Base-by-base conservation (phyloP, 768 basidiomycete genomes). In the Pleurotus djamor region DNA sequence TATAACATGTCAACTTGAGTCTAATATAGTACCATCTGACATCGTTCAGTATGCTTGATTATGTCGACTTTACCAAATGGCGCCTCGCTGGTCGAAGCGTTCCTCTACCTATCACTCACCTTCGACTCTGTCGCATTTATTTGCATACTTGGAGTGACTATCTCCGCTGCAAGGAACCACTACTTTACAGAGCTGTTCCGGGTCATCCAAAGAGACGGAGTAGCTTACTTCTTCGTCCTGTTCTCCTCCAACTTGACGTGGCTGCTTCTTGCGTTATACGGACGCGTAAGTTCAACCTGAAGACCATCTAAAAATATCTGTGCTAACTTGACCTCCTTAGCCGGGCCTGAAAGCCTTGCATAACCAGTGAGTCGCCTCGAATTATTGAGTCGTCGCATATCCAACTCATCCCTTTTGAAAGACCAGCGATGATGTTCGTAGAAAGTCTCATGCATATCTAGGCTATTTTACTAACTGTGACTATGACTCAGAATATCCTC, bases 241-340 rank as follows among this genome's bases (percentile, higher is more conserved):
- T 66, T 66, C 17, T 65, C 66, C 0, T 65, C 64, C 7, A 66
- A 66, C 41, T 59, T 65, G 33, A 51, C 63, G 2, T 66, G 66
- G 66, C 60, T 65, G 14, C 57, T 65, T 1, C 59, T 64, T 12
- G 16, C 61, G 0, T 47, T 66, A 5, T 45, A 65, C 28, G 64
- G 60, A 36, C 64, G 57, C 6, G 64, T 63, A 32, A 48, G 60
- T n/a, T 7, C 38, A 7, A 7, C 38, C 32, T 21, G 8, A 16
- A 12, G 6, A 6, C 43, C 34, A 14, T 14, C 14, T 14, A 7
- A 41, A 7, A 41, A 41, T 5, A 50, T 21, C 6, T 56, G 5
- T 52, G 9, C 35, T 17, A 14, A 3, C 2, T 14, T 44, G 14
- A 13, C 5, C 14, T 14, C 34, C 9, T 7, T 6, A 16, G 60